These are phyloP conservation scores for Rhodotorula sp. DNA, from an alignment of 1,284 basidiomycete genomes.

Conservation along the genomic window DNA sequence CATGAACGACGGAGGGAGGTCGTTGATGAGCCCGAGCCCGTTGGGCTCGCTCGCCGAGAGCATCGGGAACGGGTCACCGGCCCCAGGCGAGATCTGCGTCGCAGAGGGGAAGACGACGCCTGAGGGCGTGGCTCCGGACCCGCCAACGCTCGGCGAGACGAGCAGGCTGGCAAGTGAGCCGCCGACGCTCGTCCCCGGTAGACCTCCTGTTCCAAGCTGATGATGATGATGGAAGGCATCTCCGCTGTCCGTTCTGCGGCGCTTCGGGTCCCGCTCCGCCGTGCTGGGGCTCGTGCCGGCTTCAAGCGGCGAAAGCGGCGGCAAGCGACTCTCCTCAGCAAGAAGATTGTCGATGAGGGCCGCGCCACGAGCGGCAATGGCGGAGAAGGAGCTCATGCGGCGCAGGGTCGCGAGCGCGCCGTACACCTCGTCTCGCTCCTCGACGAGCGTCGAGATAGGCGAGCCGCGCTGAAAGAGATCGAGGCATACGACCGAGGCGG, in stretches of 20 bases:
- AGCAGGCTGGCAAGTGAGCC: conserved; percentile 1
- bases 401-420: conserved; percentile 4
- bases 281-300: background rate
- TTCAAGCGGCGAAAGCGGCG: background rate
- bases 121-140: background rate
- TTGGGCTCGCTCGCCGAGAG: background rate
- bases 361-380: conserved; percentile 20
- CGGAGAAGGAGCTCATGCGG: conserved; percentile 5
- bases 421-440: conserved; percentile 15
- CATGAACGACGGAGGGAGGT: conserved; percentile 6
- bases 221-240: background rate
- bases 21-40: conserved; percentile 6
- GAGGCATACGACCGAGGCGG: conserved; percentile 25
- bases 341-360: conserved; percentile 21
- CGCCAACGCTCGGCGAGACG: background rate
- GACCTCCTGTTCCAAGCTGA: background rate
- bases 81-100: background rate
- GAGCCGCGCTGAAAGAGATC: conserved; percentile 28
- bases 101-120: background rate
- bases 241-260: background rate
- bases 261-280: background rate
- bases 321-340: conserved; percentile 9
- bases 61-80: background rate
- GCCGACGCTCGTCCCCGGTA: background rate
- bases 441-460: background rate